phyloP scores from a whole-genome alignment of 2,329 filamentous ascomycete species.

The Exophiala viscosa region DNA sequence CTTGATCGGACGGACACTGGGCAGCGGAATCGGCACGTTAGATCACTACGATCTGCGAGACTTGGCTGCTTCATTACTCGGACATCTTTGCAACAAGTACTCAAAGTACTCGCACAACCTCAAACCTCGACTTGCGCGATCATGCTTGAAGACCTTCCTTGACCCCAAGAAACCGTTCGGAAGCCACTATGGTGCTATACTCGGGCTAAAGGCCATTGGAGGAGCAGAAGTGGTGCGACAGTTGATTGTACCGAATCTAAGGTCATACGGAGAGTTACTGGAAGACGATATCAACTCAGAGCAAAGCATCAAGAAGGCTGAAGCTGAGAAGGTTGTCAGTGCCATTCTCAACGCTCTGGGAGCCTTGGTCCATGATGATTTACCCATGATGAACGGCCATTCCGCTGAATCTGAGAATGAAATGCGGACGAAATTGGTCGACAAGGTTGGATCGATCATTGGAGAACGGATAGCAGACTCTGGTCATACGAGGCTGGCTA shows the following conservation, averaged over 20 bases:
- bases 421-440: constrained; percentile 42
- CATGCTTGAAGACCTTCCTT: constrained; percentile 86
- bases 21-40: constrained; percentile 50
- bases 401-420: constrained; percentile 37
- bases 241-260: constrained; percentile 64
- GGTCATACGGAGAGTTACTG: constrained; percentile 60
- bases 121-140: constrained; percentile 83
- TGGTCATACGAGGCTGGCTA: constrained; percentile 39
- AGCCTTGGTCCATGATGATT: constrained; percentile 48
- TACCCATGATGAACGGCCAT: constrained; percentile 38
- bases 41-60: constrained; percentile 78
- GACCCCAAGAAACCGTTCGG: constrained; percentile 78
- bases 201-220: constrained; percentile 73
- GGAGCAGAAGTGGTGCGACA: constrained; percentile 62
- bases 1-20: constrained; percentile 77
- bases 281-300: constrained; percentile 48
- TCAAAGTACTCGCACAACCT: constrained; percentile 74
- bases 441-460: constrained; percentile 42
- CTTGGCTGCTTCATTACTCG: constrained; percentile 76
- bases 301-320: constrained; percentile 50
- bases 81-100: constrained; percentile 76
- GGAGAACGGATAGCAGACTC: constrained; percentile 40
- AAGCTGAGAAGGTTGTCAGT: constrained; percentile 58
- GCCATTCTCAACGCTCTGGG: constrained; percentile 56
- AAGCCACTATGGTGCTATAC: constrained; percentile 84